Conservation (phyloP, 495 filamentous ascomycete genomes). For the Cladorrhinum samala region DNA sequence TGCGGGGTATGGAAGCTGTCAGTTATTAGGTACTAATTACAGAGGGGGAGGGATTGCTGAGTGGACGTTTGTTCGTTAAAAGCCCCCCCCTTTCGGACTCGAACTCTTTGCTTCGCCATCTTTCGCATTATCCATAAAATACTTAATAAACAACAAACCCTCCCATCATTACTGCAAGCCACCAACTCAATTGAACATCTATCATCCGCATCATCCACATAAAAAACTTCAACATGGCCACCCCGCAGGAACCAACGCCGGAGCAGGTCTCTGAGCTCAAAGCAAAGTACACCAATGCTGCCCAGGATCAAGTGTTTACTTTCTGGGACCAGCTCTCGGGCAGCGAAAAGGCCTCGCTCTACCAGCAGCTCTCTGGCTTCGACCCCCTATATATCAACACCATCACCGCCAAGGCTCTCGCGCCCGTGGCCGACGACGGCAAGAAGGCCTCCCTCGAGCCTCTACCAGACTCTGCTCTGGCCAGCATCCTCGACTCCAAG, state of each 20-base stretch:
- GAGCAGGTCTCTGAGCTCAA: slow-evolving; percentile 69
- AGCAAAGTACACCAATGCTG: slow-evolving; percentile 69
- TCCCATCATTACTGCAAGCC: background rate
- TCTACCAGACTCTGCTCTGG: slow-evolving; percentile 79
- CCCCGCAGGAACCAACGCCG: slow-evolving; percentile 59
- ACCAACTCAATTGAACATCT: background rate
- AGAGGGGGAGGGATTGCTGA: background rate
- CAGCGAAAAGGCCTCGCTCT: slow-evolving; percentile 71
- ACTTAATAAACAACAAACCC: too few relatives aligned
- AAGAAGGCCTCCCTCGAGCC: slow-evolving; percentile 63
- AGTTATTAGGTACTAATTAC: too few relatives aligned
- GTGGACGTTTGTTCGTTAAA: background rate
- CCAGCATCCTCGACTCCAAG: slow-evolving; percentile 88
- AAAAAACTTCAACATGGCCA: slow-evolving; percentile 7
- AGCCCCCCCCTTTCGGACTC: background rate
- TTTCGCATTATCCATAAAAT: background rate
- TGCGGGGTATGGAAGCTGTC: too few relatives aligned
- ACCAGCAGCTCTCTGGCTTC: slow-evolving; percentile 72
- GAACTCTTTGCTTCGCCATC: background rate
- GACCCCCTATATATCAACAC: slow-evolving; percentile 78
- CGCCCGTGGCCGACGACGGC: slow-evolving; percentile 56
- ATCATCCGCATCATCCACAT: too few relatives aligned
- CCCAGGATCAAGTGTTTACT: slow-evolving; percentile 84
- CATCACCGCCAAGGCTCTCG: slow-evolving; percentile 71
- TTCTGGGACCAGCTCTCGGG: slow-evolving; percentile 76